These are phyloP conservation scores for Phytopythium delawarense DNA, from an alignment of 352 stramenopile genomes.

Conservation along the genomic window DNA sequence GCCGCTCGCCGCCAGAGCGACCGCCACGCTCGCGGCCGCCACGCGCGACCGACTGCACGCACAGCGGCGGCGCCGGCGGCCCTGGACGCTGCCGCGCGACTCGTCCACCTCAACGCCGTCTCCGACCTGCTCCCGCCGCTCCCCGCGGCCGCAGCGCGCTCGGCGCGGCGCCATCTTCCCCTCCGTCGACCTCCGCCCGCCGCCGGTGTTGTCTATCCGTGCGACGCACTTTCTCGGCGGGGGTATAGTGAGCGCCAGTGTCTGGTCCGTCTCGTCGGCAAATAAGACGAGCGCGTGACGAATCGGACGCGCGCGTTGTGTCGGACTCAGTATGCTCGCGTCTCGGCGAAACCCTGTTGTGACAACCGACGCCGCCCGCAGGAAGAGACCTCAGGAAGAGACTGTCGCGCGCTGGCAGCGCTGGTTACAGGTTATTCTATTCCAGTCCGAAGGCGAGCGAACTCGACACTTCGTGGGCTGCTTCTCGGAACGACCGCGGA, in stretches of 20 bases:
- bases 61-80: not conserved
- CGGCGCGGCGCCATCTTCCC: not conserved
- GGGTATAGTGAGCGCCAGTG: not conserved
- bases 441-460: not conserved
- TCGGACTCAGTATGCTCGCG: not conserved
- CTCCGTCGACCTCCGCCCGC: not conserved
- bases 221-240: not conserved
- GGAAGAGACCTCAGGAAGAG: slow-evolving; percentile 1
- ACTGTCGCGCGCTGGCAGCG: not conserved
- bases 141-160: not conserved
- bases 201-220: not conserved
- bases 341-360: not conserved
- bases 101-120: not conserved
- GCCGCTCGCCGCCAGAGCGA: not conserved
- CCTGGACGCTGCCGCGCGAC: not conserved
- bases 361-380: not conserved
- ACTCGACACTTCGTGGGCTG: not conserved
- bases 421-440: no score
- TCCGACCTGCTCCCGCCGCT: not conserved
- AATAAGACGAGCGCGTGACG: not conserved
- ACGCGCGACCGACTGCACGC: not conserved
- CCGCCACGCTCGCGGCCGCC: not conserved
- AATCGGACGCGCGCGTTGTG: not conserved
- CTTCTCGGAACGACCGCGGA: not conserved
- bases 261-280: not conserved